Evolutionary conservation across 1,284 basidiomycete species (phyloP), one percentile per base, ranked within the genome.

Genomic region (Ceratobasidium papillatum): DNA sequence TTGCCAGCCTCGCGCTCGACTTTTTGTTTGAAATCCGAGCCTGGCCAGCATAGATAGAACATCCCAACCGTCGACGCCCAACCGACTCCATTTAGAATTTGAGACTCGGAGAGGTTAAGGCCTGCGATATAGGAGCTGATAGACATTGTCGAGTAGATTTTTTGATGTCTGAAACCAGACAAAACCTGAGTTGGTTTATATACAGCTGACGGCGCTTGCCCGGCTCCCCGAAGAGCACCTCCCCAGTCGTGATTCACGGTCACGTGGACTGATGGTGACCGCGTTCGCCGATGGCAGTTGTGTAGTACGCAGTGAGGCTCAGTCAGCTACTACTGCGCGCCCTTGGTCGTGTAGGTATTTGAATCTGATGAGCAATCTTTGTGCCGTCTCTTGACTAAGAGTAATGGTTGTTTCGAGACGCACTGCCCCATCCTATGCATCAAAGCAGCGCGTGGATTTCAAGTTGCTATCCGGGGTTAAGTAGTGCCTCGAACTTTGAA

Each of bases 81-180:
- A 17, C 38, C 54, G 25, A 71, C 38, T 8, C 54, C 68, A 30
- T 71, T 71, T 0, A 71, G 38, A 17, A 32, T 43, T 30, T 71
- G 68, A 19, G 52, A 22, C 22, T 69, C 66, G 9, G 54, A 36
- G 32, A 71, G 68, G 22, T 61, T 38, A 12, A 71, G 54, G 14
- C 68, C 68, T 3, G 56, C 68, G 25, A 71, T 71, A 30, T 59
- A 71, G n/a, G 56, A 59, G 68, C 25, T 56, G 34, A 45, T 34
- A 11, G 62, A 41, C 62, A 64, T 64, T 4, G 17, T 58, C 8
- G 47, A 11, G 22, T 11, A 49, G 47, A n/a, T 54, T 25, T 54
- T 54, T 14, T 34, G 54, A 32, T 58, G 22, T 36, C 54, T 19
- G 22, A 36, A 32, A 58, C 14, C 8, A 30, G 27, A 17, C 2